Conservation (phyloP, 805 yeast genomes). For the Lipomyces yamanashiensis region DNA sequence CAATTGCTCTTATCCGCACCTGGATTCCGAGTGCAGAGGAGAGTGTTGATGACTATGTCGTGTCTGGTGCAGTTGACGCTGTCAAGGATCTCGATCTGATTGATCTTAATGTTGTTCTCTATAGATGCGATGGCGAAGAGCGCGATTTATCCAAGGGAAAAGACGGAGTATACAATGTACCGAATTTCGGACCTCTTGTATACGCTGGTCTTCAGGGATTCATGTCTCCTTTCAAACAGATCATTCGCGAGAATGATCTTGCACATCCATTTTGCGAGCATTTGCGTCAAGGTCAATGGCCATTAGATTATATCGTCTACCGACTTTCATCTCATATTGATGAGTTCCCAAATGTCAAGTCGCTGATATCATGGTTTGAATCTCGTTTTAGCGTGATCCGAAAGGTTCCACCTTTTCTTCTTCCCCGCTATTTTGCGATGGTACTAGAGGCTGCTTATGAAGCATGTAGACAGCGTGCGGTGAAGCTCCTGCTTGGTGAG, state of each 20-base stretch:
- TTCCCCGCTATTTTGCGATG: conserved; percentile 86
- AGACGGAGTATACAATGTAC: conserved; percentile 76
- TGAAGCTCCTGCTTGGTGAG: conserved; percentile 55
- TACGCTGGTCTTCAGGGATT: conserved; percentile 96
- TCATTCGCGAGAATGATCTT: conserved; percentile 71
- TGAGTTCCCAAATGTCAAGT: conserved; percentile 53
- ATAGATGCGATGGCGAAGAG: conserved; percentile 85
- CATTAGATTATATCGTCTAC: conserved; percentile 71
- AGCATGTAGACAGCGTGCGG: conserved; percentile 72
- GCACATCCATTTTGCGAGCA: conserved; percentile 85
- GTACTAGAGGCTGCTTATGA: conserved; percentile 83
- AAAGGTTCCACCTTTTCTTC: conserved; percentile 72
- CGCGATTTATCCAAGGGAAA: conserved; percentile 73
- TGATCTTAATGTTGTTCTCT: conserved; percentile 76
- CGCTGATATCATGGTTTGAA: conserved; percentile 72
- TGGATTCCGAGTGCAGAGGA: conserved; percentile 67
- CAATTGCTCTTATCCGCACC: conserved; percentile 83
- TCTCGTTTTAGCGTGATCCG: conserved; percentile 66
- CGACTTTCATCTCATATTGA: conserved; percentile 62
- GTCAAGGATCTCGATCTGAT: conserved; percentile 62
- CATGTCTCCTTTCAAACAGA: conserved; percentile 66
- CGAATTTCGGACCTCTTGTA: conserved; percentile 70
- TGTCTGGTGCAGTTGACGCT: conserved; percentile 74
- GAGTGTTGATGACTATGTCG: conserved; percentile 64
- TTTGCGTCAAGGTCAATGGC: conserved; percentile 85